Base-by-base conservation (phyloP, 768 basidiomycete species). In the Russula compacta region DNA sequence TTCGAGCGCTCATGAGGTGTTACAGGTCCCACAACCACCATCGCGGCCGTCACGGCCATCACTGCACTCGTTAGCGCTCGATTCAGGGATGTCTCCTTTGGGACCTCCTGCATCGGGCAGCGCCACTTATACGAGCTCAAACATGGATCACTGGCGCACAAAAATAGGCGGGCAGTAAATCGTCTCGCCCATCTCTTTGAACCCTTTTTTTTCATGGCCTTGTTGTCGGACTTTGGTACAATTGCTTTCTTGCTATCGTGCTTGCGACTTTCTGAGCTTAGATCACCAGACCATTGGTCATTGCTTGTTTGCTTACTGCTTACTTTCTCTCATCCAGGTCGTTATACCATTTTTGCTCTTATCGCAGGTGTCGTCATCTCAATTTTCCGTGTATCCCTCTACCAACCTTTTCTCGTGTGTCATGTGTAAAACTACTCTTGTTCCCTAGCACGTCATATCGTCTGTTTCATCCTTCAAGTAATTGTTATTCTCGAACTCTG, bases 61-160 rank as follows among this genome's bases (percentile, higher is more conserved):
- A 19, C 10, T 62, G 52, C 56, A 62, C 21, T 62, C 61, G 19
- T 56, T 50, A 43, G 33, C 49, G 21, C 44, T 58, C 24, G 52
- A 58, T 38, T 53, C 61, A n/a, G 61, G 56, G 52, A 43, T 62
- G 33, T 21, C 56, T 21, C 40, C 51, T 29, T 58, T 49, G 46
- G 52, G 52, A 17, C 35, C 29, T 39, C 33, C 61, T 7, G 43
- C 56, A 14, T 48, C 61, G 19, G 38, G 51, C 32, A 17, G 46
- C 46, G 33, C 56, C 39, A 7, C 61, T 19, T 62, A 58, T 47
- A 48, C 56, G 38, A 58, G 15, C 24, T 48, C 61, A 24, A 40
- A n/a, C 52, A 53, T 62, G 61, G 52, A 53, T 24, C 56, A 62
- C 12, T 62, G 61, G 61, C 61, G 61, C 33, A 53, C 61, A 35